These are phyloP conservation scores for Vigna trinervia DNA, from an alignment of 306 rosid genomes.

Conservation along the genomic window DNA sequence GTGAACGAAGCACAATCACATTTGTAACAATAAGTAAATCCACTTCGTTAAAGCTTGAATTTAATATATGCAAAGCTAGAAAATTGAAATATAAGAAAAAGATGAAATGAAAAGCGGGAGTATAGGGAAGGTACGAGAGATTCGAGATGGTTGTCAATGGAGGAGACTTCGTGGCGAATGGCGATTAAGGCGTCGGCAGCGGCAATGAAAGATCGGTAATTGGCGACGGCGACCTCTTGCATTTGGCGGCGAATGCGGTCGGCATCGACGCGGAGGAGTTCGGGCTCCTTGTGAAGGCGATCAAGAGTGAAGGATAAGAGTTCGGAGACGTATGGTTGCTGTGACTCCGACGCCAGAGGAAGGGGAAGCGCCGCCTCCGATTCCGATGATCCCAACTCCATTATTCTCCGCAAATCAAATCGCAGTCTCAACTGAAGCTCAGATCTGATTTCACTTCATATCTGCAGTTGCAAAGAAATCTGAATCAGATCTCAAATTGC, in stretches of 20 bases:
- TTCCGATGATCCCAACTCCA: slow-evolving; percentile 49
- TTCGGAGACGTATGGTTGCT: slow-evolving; percentile 97
- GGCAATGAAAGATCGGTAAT: slow-evolving; percentile 87
- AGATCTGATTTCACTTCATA: background rate
- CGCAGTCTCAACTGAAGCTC: background rate
- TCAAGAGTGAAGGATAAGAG: slow-evolving; percentile 96
- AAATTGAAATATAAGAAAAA: background rate
- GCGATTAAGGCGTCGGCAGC: slow-evolving; percentile 91
- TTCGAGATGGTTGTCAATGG: slow-evolving; percentile 51
- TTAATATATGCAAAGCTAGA: background rate
- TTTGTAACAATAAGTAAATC: background rate
- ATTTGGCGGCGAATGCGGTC: slow-evolving; percentile 98
- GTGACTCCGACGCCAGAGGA: slow-evolving; percentile 82
- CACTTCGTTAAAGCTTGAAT: background rate
- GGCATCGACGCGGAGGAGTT: slow-evolving; percentile 96
- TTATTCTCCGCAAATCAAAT: background rate
- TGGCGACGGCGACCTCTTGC: slow-evolving; percentile 96
- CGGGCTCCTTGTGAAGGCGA: slow-evolving; percentile 99
- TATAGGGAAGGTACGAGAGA: slow-evolving; percentile 37
- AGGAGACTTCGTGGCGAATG: slow-evolving; percentile 79
- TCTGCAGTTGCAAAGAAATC: background rate
- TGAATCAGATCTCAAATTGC: background rate
- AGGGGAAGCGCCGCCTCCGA: slow-evolving; percentile 60
- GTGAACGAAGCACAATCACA: background rate
- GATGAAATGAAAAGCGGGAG: background rate